phyloP scores from a whole-genome alignment of 2,329 filamentous ascomycete genomes.

The Pseudocercospora vitis region DNA sequence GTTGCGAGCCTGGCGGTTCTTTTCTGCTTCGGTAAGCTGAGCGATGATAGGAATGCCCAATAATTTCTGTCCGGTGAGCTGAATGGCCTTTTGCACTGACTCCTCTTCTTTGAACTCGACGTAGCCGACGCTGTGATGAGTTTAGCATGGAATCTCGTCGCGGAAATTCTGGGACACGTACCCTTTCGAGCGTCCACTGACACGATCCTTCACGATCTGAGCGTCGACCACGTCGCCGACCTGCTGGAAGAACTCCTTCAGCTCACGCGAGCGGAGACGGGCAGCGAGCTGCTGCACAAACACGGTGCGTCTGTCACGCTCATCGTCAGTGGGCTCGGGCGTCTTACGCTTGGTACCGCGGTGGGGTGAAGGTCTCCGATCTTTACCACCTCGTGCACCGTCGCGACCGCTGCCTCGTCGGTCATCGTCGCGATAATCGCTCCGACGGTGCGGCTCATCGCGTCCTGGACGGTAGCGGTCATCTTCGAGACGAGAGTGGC shows the following conservation, averaged over 20 bases:
- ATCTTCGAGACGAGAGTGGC: constrained; percentile 40
- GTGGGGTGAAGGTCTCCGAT: constrained; percentile 40
- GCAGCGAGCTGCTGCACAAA: constrained; percentile 98
- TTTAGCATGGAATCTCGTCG: constrained; percentile 40
- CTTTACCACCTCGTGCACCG: constrained; percentile 40
- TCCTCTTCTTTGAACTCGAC: constrained; percentile 98
- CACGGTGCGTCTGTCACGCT: constrained; percentile 92
- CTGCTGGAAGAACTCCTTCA: constrained; percentile 94
- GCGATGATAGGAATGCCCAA: constrained; percentile 98
- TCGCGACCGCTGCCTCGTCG: constrained; percentile 66
- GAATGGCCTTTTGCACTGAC: constrained; percentile 86
- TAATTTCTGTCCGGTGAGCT: constrained; percentile 98
- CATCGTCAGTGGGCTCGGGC: constrained; percentile 85
- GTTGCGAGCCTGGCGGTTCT: constrained; percentile 93
- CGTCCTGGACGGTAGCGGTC: constrained; percentile 43
- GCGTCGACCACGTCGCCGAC: constrained; percentile 93
- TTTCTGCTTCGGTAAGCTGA: constrained; percentile 97
- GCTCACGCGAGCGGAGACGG: constrained; percentile 84
- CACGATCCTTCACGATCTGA: constrained; percentile 96
- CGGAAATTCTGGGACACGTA: constrained; percentile 53
- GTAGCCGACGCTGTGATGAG: constrained; percentile 77
- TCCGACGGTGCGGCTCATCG: constrained; percentile 56
- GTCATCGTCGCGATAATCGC: constrained; percentile 59
- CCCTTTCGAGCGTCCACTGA: constrained; percentile 97
- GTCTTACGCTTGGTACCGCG: constrained; percentile 46